Evolutionary conservation across 2,329 filamentous ascomycete species (phyloP).

Genomic region (Didymosphaeria variabile): DNA sequence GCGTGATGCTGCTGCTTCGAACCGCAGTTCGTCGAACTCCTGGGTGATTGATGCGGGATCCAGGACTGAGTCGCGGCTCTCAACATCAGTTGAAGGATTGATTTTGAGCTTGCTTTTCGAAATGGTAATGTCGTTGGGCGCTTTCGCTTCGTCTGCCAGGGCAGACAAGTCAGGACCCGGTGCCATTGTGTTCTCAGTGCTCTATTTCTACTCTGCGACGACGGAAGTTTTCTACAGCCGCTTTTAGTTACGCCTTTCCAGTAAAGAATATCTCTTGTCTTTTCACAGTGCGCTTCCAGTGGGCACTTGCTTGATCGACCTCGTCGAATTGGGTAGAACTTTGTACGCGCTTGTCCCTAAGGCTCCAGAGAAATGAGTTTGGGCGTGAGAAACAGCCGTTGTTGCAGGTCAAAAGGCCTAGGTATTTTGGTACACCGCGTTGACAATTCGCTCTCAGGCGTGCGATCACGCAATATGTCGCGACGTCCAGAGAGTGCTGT

Average conservation of each 20-base stretch:
- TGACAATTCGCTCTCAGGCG: not conserved
- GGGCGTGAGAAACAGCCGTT: not conserved
- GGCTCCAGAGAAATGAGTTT: too few relatives aligned
- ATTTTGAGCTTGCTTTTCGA: slow-evolving; percentile 1
- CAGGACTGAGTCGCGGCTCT: slow-evolving; percentile 25
- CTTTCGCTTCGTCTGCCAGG: slow-evolving; percentile 20
- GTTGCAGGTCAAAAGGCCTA: not conserved
- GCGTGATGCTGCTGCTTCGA: slow-evolving; percentile 42
- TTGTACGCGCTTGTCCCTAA: not conserved
- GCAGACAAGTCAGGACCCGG: slow-evolving; percentile 25
- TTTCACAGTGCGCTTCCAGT: slow-evolving; percentile 1
- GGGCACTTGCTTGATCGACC: not conserved
- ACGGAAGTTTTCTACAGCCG: not conserved
- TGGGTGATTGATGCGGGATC: slow-evolving; percentile 36
- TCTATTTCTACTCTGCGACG: not conserved
- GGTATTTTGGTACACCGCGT: not conserved
- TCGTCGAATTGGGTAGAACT: not conserved
- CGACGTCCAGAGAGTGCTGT: not conserved
- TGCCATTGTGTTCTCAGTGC: slow-evolving; percentile 19
- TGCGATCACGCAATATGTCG: slow-evolving; percentile 13
- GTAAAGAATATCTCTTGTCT: not conserved
- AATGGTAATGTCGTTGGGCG: slow-evolving; percentile 8
- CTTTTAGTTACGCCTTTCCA: not conserved
- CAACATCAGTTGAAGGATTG: not conserved
- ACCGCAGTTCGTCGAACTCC: slow-evolving; percentile 45